Evolutionary conservation across 2,329 filamentous ascomycete genomes (phyloP), one percentile per base, ranked within the genome.

Genomic region (Pseudofabraea citricarpa): DNA sequence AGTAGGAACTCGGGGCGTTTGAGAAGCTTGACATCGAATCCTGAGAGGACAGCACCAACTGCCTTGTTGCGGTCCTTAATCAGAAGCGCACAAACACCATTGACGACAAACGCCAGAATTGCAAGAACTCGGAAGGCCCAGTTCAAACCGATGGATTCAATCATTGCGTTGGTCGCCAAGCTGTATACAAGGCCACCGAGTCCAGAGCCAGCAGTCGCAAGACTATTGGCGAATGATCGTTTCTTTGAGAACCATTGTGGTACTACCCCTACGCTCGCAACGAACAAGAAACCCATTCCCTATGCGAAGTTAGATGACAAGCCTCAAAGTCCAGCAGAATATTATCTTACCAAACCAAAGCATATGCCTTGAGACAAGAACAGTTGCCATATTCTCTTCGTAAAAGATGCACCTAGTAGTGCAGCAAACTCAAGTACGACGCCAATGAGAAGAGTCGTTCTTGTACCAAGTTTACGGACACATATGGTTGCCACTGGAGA

Each of bases 201-300:
- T 0, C 87, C 87, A 13, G 48, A 54, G 2, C 87, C 87, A n/a
- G 77, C 75, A 1, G 84, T 77, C 1, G 78, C 77, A 1, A 85
- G 84, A 58, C 77, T 78, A 46, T 79, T 81, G 2, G 79, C 79
- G 2, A 84, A 65, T 18, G 70, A 74, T 0, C 77, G 66, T 13
- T 65, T 64, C 2, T 68, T 75, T 0, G 67, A 67, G 49, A 84
- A 84, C 79, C 79, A 84, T 50, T 82, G 78, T 0, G 79, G 72
- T 0, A 77, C 64, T 2, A 83, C 71, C 1, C 71, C 72, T 1
- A 78, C 74, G 3, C 67, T 90, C 87, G 71, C 72, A 0, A 81
- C 72, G 50, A 90, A 91, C 8, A 84, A 68, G 45, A 90, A 83
- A 0, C 87, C 87, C 74, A 91, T 83, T 3, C 86, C 87, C 35